phyloP scores from a whole-genome alignment of 106 monocot genomes.

The Alisma plantagoaquatica region DNA sequence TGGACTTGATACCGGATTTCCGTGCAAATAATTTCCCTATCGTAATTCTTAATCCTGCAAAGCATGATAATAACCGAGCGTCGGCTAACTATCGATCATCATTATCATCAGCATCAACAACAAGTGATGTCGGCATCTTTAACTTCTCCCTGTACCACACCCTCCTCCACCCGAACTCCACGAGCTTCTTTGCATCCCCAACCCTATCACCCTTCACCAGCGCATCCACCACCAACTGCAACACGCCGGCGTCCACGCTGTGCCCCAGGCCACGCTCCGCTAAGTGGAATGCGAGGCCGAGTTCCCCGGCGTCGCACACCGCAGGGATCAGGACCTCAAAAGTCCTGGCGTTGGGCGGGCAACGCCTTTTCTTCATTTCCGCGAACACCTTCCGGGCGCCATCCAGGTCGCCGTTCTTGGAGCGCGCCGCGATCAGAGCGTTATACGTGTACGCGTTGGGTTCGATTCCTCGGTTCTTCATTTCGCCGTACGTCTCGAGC shows the following conservation, averaged over 20 bases:
- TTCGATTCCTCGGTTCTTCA: slow-evolving; percentile 5
- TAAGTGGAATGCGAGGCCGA: slow-evolving; percentile 40
- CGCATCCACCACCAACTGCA: slow-evolving; percentile 42
- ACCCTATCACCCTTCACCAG: slow-evolving; percentile 28
- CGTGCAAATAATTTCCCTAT: no score
- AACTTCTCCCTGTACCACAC: neutral
- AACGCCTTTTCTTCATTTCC: slow-evolving; percentile 34
- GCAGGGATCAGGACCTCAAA: slow-evolving; percentile 32
- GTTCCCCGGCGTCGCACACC: slow-evolving; percentile 34
- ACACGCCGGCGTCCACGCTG: slow-evolving; percentile 8
- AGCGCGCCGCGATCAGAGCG: slow-evolving; percentile 46
- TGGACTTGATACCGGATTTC: no score
- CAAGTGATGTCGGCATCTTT: slow-evolving; percentile 2
- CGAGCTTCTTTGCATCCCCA: slow-evolving; percentile 55
- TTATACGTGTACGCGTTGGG: slow-evolving; percentile 27
- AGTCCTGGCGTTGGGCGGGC: slow-evolving; percentile 31
- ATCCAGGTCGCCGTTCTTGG: slow-evolving; percentile 34
- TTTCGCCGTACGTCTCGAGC: slow-evolving; percentile 8
- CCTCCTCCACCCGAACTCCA: slow-evolving; percentile 21
- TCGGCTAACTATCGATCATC: no score
- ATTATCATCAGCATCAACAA: no score
- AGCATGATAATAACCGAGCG: no score
- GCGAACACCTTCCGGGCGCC: slow-evolving; percentile 46
- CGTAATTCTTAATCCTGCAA: no score
- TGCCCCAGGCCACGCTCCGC: slow-evolving; percentile 25